phyloP scores from a whole-genome alignment of 176 grass and related monocot genomes.

The Tillandsia fasciculata region DNA sequence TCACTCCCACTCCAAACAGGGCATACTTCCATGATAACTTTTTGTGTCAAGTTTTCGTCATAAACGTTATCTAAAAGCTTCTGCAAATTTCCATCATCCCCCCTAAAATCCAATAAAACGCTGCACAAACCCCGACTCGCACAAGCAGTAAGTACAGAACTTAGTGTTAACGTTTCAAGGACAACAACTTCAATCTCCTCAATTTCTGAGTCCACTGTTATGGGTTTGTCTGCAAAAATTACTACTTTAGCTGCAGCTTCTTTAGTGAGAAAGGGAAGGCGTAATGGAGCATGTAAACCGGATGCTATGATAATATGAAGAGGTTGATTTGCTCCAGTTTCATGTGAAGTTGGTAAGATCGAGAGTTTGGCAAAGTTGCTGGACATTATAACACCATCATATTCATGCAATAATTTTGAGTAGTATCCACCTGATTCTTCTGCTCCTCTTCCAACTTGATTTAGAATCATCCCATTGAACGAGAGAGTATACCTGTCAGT shows the following conservation, averaged over 20 bases:
- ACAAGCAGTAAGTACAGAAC: slow-evolving; percentile 43
- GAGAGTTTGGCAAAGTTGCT: slow-evolving; percentile 43
- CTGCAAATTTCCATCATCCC: slow-evolving; percentile 20
- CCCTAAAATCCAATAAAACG: slow-evolving; percentile 65
- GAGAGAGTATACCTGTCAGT: slow-evolving; percentile 57
- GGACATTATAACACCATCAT: slow-evolving; percentile 65
- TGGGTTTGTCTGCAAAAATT: slow-evolving; percentile 38
- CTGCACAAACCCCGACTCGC: slow-evolving; percentile 39
- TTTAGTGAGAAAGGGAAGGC: slow-evolving; percentile 35
- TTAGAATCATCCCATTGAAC: slow-evolving; percentile 39
- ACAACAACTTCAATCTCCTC: slow-evolving; percentile 33
- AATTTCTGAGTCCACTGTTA: slow-evolving; percentile 37
- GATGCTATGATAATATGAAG: slow-evolving; percentile 55
- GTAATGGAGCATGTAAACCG: slow-evolving; percentile 19
- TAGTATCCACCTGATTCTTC: slow-evolving; percentile 61
- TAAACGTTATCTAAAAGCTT: slow-evolving; percentile 43
- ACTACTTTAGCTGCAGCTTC: slow-evolving; percentile 31
- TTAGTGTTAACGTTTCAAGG: slow-evolving; percentile 38
- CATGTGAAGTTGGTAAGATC: slow-evolving; percentile 37
- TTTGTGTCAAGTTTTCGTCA: slow-evolving; percentile 56
- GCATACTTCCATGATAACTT: slow-evolving; percentile 58
- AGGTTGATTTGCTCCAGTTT: slow-evolving; percentile 62
- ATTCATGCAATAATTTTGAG: slow-evolving; percentile 69
- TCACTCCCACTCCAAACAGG: slow-evolving; percentile 41
- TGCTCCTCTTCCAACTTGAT: slow-evolving; percentile 42